Evolutionary conservation across 176 grass and related monocot species (phyloP).

Genomic region (Phoenix dactylifera): DNA sequence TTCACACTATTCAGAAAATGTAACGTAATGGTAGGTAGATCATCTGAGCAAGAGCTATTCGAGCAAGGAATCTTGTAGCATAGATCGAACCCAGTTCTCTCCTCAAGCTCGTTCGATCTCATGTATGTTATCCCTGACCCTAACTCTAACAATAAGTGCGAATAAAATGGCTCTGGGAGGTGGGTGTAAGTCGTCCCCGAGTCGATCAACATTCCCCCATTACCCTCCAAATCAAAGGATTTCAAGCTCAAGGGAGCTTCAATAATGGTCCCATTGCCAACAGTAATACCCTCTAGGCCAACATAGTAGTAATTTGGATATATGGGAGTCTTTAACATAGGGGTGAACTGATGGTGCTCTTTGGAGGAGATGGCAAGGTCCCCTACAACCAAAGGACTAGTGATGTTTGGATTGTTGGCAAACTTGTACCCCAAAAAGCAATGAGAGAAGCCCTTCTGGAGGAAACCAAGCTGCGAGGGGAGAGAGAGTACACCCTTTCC

Average conservation of each 20-base stretch:
- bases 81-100: slow-evolving; percentile 15
- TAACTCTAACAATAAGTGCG: background rate
- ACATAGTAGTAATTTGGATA: slow-evolving; percentile 43
- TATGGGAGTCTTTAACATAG: slow-evolving; percentile 22
- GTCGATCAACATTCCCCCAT: slow-evolving; percentile 35
- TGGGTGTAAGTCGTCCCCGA: slow-evolving; percentile 43
- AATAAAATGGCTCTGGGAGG: slow-evolving; percentile 37
- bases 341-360: slow-evolving; percentile 32
- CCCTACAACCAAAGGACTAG: slow-evolving; percentile 39
- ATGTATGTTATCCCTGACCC: background rate
- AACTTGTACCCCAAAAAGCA: slow-evolving; percentile 42
- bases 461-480: slow-evolving; percentile 35
- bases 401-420: slow-evolving; percentile 28
- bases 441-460: slow-evolving; percentile 38
- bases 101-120: slow-evolving; percentile 10
- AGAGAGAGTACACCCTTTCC: slow-evolving; percentile 39
- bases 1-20: slow-evolving; percentile 10
- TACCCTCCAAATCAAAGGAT: slow-evolving; percentile 13
- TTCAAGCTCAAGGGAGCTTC: background rate
- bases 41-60: background rate
- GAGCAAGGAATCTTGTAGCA: slow-evolving; percentile 19
- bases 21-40: slow-evolving; percentile 12
- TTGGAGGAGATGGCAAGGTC: slow-evolving; percentile 26
- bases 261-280: background rate
- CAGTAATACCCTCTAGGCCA: slow-evolving; percentile 22